Conservation (phyloP, 306 rosid genomes). For the Geum urbanum region DNA sequence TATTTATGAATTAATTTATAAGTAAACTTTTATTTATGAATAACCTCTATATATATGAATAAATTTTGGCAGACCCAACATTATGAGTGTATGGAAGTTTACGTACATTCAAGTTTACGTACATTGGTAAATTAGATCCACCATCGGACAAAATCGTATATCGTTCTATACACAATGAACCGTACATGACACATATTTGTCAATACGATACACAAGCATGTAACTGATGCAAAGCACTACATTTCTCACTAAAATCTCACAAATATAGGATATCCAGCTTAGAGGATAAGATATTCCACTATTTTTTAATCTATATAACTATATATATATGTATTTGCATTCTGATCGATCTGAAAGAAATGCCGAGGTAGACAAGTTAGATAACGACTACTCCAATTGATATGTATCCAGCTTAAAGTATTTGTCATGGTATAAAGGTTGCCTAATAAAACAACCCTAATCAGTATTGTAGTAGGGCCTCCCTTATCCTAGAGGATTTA, state of each 20-base stretch:
- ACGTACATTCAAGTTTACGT: too few relatives aligned
- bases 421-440: neutral
- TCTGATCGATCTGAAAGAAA: neutral
- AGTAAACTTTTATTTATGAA: too few relatives aligned
- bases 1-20: too few relatives aligned
- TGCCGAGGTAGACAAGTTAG: neutral
- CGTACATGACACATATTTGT: neutral
- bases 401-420: neutral
- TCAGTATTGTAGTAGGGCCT: neutral
- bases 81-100: too few relatives aligned
- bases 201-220: too few relatives aligned
- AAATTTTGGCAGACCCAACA: too few relatives aligned
- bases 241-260: too few relatives aligned
- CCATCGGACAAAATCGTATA: neutral
- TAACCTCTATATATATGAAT: too few relatives aligned
- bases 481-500: neutral
- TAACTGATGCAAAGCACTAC: too few relatives aligned
- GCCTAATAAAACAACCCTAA: slow-evolving; percentile 6
- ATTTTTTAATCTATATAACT: neutral
- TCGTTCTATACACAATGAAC: neutral
- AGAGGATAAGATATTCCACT: neutral
- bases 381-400: neutral
- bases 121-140: too few relatives aligned
- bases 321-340: neutral
- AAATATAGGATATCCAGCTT: too few relatives aligned